Conservation (phyloP, 2,329 filamentous ascomycete genomes). For the Talaromyces funiculosus region DNA sequence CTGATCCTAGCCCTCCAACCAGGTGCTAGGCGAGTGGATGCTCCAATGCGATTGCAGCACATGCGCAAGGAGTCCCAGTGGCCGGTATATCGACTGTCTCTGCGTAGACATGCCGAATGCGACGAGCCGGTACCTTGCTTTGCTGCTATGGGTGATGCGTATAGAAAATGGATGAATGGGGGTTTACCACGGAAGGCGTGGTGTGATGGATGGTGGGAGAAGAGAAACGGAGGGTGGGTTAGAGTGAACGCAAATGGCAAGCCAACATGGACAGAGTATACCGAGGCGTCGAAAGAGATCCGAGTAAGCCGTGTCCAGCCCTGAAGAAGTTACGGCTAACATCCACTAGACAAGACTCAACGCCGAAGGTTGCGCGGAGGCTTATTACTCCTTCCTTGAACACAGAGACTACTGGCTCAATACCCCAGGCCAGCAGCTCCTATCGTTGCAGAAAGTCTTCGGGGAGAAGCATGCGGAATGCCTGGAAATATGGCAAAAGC, state of each 20-base stretch:
- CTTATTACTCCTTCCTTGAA: neutral
- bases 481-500: neutral
- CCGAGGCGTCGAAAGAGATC: neutral
- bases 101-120: neutral
- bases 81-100: neutral
- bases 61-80: neutral
- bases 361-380: neutral
- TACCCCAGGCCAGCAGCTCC: neutral
- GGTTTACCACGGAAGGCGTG: neutral
- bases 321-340: neutral
- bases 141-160: constrained; percentile 2
- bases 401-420: neutral
- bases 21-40: neutral
- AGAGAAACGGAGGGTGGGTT: neutral
- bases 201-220: constrained; percentile 4
- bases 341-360: neutral
- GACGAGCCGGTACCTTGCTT: neutral
- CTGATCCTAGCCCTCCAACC: neutral
- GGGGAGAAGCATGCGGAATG: neutral
- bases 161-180: neutral
- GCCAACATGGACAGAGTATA: constrained; percentile 1
- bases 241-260: neutral
- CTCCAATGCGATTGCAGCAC: neutral
- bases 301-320: neutral
- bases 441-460: neutral